These are phyloP conservation scores for Torulaspora pretoriensis DNA, from an alignment of 1,139 yeast species.

Conservation along the genomic window DNA sequence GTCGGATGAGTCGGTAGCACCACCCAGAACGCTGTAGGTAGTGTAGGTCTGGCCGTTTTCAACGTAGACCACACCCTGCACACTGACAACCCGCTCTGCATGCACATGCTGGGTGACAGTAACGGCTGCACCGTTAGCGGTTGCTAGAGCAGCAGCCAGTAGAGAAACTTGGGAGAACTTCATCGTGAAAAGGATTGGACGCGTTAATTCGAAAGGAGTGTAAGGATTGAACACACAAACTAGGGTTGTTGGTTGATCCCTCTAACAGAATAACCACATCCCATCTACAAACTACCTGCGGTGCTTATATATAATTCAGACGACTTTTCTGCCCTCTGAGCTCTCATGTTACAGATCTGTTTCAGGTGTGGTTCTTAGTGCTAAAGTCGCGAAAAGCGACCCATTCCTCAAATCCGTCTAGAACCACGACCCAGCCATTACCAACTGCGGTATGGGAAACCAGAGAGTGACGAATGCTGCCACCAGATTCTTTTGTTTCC, in stretches of 20 bases:
- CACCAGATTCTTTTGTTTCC: not conserved
- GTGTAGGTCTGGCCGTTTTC: conserved; percentile 31
- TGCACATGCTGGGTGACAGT: conserved; percentile 36
- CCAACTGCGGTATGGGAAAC: not conserved
- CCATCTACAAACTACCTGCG: not conserved
- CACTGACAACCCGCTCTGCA: conserved; percentile 26
- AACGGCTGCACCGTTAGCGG: conserved; percentile 39
- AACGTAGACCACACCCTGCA: conserved; percentile 30
- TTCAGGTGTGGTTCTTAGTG: not conserved
- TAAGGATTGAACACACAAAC: conserved; percentile 2
- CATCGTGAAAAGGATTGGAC: conserved; percentile 18
- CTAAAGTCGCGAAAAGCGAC: not conserved
- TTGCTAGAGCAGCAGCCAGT: conserved; percentile 32
- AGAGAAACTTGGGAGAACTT: conserved; percentile 30
- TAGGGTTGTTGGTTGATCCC: conserved; percentile 1
- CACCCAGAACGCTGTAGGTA: conserved; percentile 30
- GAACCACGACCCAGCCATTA: not conserved
- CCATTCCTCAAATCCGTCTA: conserved; percentile 1
- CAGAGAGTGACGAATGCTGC: not conserved
- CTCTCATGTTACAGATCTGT: not conserved
- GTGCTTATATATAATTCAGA: not conserved
- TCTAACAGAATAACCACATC: not conserved
- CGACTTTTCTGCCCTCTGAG: not conserved
- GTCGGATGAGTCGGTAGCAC: conserved; percentile 14
- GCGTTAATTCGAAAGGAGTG: conserved; percentile 2